Conservation (phyloP, 345 rosid species). For the Orychophragmus violaceus region DNA sequence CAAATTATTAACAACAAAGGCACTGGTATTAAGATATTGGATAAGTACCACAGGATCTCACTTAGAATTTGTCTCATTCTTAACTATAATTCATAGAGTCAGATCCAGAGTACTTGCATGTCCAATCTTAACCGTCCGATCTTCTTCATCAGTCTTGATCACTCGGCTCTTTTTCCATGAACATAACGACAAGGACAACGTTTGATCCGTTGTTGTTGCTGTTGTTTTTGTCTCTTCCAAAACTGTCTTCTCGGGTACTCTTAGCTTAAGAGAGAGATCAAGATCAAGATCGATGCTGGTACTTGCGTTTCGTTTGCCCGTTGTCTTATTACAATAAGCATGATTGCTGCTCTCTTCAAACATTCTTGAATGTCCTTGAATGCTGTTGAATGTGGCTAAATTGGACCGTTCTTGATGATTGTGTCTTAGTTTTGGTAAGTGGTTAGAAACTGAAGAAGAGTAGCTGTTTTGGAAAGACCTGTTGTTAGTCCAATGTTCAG, state of each 20-base stretch:
- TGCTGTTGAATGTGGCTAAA: constrained; percentile 14
- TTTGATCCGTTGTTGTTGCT: constrained; percentile 29
- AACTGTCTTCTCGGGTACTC: constrained; percentile 11
- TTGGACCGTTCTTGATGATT: constrained; percentile 14
- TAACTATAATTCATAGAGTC: constrained; percentile 69
- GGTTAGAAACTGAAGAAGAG: constrained; percentile 20
- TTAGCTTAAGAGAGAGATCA: constrained; percentile 45
- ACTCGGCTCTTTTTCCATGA: constrained; percentile 41
- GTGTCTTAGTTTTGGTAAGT: constrained; percentile 14
- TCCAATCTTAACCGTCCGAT: constrained; percentile 40
- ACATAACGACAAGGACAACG: constrained; percentile 49
- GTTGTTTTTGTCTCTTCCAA: constrained; percentile 28
- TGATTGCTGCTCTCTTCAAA: constrained; percentile 22
- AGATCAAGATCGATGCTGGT: constrained; percentile 39
- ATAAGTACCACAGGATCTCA: constrained; percentile 94
- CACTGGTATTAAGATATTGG: constrained; percentile 26
- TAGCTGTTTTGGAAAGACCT: constrained; percentile 21
- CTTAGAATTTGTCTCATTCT: constrained; percentile 55
- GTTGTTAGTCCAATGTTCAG: constrained; percentile 20
- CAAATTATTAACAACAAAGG: constrained; percentile 10
- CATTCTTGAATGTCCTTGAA: constrained; percentile 19
- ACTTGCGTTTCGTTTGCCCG: constrained; percentile 38
- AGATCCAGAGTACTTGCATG: constrained; percentile 82
- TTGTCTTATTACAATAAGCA: constrained; percentile 9
- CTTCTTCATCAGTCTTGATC: constrained; percentile 26